Conservation (phyloP, 2,329 filamentous ascomycete species). For the Fusarium pilosicola region DNA sequence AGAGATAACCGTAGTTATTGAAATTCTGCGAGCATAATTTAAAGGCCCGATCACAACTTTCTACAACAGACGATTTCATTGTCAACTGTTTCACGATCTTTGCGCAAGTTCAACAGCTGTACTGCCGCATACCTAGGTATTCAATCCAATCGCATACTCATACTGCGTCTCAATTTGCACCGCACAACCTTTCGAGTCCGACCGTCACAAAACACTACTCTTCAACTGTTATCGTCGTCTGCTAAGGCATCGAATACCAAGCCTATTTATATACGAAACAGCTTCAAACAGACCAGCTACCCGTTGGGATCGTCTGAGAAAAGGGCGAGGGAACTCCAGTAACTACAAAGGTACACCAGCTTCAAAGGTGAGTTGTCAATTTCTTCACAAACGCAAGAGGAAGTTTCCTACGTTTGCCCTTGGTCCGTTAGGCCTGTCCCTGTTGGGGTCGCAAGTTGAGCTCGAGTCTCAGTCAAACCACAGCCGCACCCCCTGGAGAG, state of each 20-base stretch:
- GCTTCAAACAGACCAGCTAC: constrained; percentile 1
- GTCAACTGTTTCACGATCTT: constrained; percentile 5
- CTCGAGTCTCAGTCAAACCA: constrained; percentile 25
- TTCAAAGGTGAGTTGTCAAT: constrained; percentile 17
- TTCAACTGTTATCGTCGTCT: not conserved
- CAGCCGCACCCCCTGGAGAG: constrained; percentile 1
- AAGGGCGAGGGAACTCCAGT: constrained; percentile 8
- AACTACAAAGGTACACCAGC: constrained; percentile 14
- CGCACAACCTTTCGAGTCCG: constrained; percentile 5
- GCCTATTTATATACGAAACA: not conserved
- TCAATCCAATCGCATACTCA: not conserved
- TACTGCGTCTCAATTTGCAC: not conserved
- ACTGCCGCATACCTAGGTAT: not conserved
- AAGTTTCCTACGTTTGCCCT: constrained; percentile 30
- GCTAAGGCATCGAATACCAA: not conserved
- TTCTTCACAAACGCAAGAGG: constrained; percentile 19
- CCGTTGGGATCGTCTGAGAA: constrained; percentile 9
- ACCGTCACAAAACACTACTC: not conserved
- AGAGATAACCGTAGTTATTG: not conserved
- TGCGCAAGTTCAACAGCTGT: not conserved
- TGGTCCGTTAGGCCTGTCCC: constrained; percentile 42
- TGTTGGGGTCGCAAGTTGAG: constrained; percentile 21
- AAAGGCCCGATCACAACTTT: constrained; percentile 9
- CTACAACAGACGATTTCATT: constrained; percentile 9
- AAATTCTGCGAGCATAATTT: constrained; percentile 15